These are phyloP conservation scores for Sporopachydermia lactativora DNA, from an alignment of 805 yeast genomes.

Conservation along the genomic window DNA sequence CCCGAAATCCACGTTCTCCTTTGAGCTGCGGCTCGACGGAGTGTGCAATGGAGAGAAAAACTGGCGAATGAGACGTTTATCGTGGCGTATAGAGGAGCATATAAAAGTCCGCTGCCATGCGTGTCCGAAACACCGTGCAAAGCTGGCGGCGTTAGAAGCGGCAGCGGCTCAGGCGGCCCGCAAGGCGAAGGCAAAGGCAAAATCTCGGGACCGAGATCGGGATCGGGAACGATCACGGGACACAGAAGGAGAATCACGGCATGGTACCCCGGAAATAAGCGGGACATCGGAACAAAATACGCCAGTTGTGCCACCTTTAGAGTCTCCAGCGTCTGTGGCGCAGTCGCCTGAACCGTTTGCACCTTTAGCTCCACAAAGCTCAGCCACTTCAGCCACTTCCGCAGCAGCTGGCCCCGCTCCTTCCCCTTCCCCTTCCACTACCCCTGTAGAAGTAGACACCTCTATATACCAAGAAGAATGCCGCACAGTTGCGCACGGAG, in stretches of 20 bases:
- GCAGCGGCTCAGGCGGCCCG: slow-evolving; percentile 18
- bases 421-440: slow-evolving; percentile 8
- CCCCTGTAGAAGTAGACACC: slow-evolving; percentile 21
- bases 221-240: not conserved
- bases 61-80: slow-evolving; percentile 89
- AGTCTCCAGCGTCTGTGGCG: slow-evolving; percentile 6
- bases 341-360: slow-evolving; percentile 2
- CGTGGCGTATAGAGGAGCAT: slow-evolving; percentile 82
- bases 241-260: not conserved
- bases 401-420: slow-evolving; percentile 2
- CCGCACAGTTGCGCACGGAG: slow-evolving; percentile 64
- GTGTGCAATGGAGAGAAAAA: slow-evolving; percentile 26
- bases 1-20: slow-evolving; percentile 75
- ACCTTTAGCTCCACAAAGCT: slow-evolving; percentile 3
- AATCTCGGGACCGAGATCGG: not conserved
- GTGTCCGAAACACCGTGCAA: slow-evolving; percentile 42
- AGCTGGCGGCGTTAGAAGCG: slow-evolving; percentile 32
- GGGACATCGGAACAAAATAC: not conserved
- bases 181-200: not conserved
- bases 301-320: slow-evolving; percentile 4
- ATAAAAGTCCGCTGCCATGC: slow-evolving; percentile 44
- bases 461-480: slow-evolving; percentile 56
- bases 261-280: not conserved
- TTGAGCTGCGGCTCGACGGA: slow-evolving; percentile 73
- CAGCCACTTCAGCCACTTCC: slow-evolving; percentile 4